Base-by-base conservation (phyloP, 2,329 filamentous ascomycete genomes). In the Fusarium pseudograminearum region DNA sequence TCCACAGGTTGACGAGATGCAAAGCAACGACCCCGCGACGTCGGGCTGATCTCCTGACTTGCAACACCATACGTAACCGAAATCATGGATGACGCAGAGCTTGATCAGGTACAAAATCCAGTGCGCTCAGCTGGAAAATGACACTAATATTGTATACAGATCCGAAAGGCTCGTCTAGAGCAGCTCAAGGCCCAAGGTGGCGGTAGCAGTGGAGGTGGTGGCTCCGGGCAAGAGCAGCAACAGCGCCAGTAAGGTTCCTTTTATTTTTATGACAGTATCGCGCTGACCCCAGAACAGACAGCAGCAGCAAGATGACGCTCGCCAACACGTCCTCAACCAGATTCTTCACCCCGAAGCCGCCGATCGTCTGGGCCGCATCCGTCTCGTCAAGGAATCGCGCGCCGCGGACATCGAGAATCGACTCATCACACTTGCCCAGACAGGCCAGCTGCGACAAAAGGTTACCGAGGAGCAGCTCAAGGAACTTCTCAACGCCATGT, bases 291-390 rank as follows among this genome's bases (percentile, higher is more conserved):
- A 6, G n/a, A 28, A 7, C 22, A 47, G 41, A 58, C 72, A 86
- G 71, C 79, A 83, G 76, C 82, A 87, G 76, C 82, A 87, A 73
- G 86, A 88, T 70, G 92, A 95, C 79, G 90, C 91, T 40, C 91
- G 93, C 63, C 84, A 89, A 75, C 86, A 88, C 63, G 91, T 98
- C 74, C 90, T 99, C 67, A 88, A 87, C 74, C 96, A 98, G 81
- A 98, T 99, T 83, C 93, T 99, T 67, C 91, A 94, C 76, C 96
- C 96, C 72, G 93, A 95, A 77, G 96, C 96, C 20, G 92, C 93
- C 65, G 96, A 99, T 83, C 92, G 96, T 16, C 87, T 99, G 2
- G 93, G 93, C 60, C 93, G 96, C 71, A 98, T 99, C 82, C 91
- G 95, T 34, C 90, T 99, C 65, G 96, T 99, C 77, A 98, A 98